Base-by-base conservation (phyloP, 129 eudicot genomes). In the Centrapalus pauciflorus region DNA sequence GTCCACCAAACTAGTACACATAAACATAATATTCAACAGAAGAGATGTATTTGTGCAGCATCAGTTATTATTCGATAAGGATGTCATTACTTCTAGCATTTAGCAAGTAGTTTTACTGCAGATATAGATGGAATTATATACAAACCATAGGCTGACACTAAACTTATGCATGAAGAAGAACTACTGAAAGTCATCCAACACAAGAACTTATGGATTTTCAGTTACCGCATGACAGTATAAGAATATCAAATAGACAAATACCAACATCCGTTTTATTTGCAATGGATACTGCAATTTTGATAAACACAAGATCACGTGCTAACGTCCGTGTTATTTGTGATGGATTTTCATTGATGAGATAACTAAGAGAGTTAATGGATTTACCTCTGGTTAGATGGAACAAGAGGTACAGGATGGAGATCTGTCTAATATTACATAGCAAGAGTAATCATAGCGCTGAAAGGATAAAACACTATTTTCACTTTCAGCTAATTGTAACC, bases 1-100 rank as follows among this genome's bases (percentile, higher is more conserved):
- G 14, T 63, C 10, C 37, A 63, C 24, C 33, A 63, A 48, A 64
- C 57, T 26, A 45, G 70, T 45, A 21, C 60, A 66, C 49, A 20
- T 5, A 48, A 29, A 66, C 20, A 66, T 29, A 11, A 48, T 48
- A 48, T 29, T 48, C 30, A 19, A 64, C 40, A 43, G 57, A 45
- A 64, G 2, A 27, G 29, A 28, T 16, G 5, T 21, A 66, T 6
- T 21, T 66, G 61, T 66, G 72, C 61, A 50, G 20, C 61, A 33
- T 33, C 45, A 32, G 61, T 21, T 45, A 5, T 50, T 49, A 25
- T 19, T 32, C 71, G 9, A 46, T 13, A 27, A 6, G 25, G 27
- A 27, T 51, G 48, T 9, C 3, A 29, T 65, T 21, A 33, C 17
- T 46, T 43, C 40, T 6, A 48, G 46, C 8, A 28, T n/a, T 43